A percentile compares a stretch with the other conserved stretches of the same genome.
Evolutionary conservation across 2,329 filamentous ascomycete genomes (phyloP).

Genomic region (Shiraia sp.): DNA sequence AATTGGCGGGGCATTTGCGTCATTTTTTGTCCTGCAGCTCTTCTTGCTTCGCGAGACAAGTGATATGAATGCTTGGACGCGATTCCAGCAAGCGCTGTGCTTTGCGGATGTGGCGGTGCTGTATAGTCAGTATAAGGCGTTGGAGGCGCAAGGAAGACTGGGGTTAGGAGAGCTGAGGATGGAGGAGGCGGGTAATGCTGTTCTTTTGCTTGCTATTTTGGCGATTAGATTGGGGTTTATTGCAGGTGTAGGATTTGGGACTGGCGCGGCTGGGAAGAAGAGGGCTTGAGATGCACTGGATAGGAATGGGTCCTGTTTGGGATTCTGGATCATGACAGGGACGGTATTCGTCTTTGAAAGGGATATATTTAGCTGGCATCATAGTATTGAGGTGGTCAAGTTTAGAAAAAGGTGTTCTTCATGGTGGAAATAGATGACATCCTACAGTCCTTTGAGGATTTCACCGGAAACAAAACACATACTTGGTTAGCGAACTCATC

Average conservation of each 20-base stretch:
- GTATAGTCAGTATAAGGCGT: constrained; percentile 6
- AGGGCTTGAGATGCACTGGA: neutral
- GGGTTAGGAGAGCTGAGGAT: constrained; percentile 3
- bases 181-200: constrained; percentile 3
- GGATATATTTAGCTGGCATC: neutral
- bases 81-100: constrained; percentile 4
- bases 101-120: constrained; percentile 6
- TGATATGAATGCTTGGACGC: constrained; percentile 6
- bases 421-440: no score
- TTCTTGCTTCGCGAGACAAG: constrained; percentile 6
- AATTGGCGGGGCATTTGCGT: constrained; percentile 5
- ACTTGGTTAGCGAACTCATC: no score
- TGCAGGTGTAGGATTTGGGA: neutral
- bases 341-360: no score
- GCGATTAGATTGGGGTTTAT: constrained; percentile 4
- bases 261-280: neutral
- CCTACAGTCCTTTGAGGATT: no score
- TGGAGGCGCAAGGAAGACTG: constrained; percentile 4
- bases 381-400: neutral
- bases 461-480: no score
- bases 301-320: no score
- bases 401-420: no score
- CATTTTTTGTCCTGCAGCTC: constrained; percentile 3
- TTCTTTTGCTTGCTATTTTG: constrained; percentile 1
- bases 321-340: no score